phyloP scores from a whole-genome alignment of 176 grass and related monocot genomes.

The Phoenix dactylifera region DNA sequence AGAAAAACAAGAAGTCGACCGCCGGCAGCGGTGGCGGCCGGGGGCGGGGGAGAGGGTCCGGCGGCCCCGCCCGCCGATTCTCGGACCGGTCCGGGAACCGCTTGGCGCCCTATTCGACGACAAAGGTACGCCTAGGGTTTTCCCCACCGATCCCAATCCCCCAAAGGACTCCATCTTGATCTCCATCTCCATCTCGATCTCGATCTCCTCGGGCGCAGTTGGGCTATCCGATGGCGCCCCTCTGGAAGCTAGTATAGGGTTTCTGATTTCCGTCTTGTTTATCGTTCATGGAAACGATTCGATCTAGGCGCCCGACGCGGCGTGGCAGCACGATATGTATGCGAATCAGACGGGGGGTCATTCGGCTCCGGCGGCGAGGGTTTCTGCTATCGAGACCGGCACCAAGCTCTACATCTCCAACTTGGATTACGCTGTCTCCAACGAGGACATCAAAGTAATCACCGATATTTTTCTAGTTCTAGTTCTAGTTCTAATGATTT shows the following conservation, averaged over 20 bases:
- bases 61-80: conserved; percentile 22
- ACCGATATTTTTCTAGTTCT: neutral
- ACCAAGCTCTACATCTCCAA: conserved; percentile 74
- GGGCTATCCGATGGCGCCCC: no score
- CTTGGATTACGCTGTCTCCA: conserved; percentile 55
- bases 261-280: neutral
- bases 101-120: conserved; percentile 5
- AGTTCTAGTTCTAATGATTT: neutral
- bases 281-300: neutral
- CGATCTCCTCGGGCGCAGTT: no score
- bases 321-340: conserved; percentile 32
- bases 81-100: conserved; percentile 29
- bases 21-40: neutral
- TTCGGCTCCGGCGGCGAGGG: neutral
- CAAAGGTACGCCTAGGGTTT: conserved; percentile 1
- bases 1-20: conserved; percentile 35
- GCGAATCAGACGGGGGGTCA: conserved; percentile 9
- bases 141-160: neutral
- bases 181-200: neutral
- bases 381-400: conserved; percentile 22
- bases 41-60: neutral
- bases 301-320: conserved; percentile 13
- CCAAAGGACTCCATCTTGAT: neutral
- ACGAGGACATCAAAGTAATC: conserved; percentile 62
- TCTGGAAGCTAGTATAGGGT: neutral